A percentile compares a stretch with the other conserved stretches of the same genome.
phyloP scores from a whole-genome alignment of 495 filamentous ascomycete species.

The Neurospora sp. region DNA sequence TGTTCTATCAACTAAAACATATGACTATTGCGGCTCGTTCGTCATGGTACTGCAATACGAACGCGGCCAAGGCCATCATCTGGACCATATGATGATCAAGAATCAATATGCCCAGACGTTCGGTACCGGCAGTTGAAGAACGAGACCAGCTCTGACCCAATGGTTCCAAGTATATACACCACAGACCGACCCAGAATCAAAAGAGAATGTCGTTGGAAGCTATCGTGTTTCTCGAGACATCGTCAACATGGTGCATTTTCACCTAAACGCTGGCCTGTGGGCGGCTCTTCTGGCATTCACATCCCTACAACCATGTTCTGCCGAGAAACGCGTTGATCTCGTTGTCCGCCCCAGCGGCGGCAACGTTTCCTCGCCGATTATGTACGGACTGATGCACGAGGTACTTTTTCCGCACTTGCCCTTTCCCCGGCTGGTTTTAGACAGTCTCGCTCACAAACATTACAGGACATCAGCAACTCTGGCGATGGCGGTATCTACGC shows the following conservation, averaged over 20 bases:
- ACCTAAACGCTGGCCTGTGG: background rate
- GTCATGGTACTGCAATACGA: background rate
- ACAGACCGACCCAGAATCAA: background rate
- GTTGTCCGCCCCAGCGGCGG: slow-evolving; percentile 24
- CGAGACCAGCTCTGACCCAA: background rate
- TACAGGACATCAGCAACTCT: slow-evolving; percentile 60
- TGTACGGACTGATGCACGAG: slow-evolving; percentile 35
- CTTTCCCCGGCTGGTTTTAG: background rate
- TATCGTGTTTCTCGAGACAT: background rate
- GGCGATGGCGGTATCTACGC: slow-evolving; percentile 72
- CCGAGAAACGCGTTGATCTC: slow-evolving; percentile 14
- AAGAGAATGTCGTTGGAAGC: background rate
- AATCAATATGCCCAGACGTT: background rate
- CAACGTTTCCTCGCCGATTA: slow-evolving; percentile 24
- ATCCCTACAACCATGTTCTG: slow-evolving; percentile 4
- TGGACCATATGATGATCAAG: background rate
- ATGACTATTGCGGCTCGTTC: background rate
- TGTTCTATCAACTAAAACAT: background rate
- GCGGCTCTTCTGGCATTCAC: background rate
- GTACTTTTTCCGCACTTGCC: slow-evolving; percentile 3
- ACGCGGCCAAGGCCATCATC: background rate
- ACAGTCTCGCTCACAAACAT: background rate
- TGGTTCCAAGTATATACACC: background rate
- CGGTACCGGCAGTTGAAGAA: background rate
- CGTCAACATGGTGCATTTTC: background rate